Percentiles rank a stretch among this genome's conserved stretches.
These are phyloP conservation scores for Lachnellula cervina DNA, from an alignment of 2,329 filamentous ascomycete species.

Conservation along the genomic window DNA sequence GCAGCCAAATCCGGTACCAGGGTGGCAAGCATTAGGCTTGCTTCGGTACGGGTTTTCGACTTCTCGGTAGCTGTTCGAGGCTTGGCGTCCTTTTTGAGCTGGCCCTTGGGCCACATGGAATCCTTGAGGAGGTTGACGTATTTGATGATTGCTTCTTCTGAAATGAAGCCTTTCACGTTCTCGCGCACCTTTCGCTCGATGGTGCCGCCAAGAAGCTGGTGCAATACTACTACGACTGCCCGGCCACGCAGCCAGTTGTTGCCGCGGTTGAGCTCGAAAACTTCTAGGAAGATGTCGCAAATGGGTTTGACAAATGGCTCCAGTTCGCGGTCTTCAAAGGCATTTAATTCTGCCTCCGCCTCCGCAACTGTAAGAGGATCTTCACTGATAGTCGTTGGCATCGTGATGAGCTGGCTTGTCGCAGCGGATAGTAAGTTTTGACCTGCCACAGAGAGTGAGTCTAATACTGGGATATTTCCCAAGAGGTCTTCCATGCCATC, in stretches of 20 bases:
- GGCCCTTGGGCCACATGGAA: slow-evolving; percentile 75
- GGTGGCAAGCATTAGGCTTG: slow-evolving; percentile 81
- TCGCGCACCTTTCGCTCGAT: slow-evolving; percentile 95
- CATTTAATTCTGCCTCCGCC: slow-evolving; percentile 88
- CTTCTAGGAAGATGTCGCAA: slow-evolving; percentile 93
- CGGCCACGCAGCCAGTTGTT: slow-evolving; percentile 97
- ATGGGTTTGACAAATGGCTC: slow-evolving; percentile 98
- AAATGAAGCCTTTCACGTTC: slow-evolving; percentile 64
- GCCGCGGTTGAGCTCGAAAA: slow-evolving; percentile 88
- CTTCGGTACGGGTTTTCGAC: slow-evolving; percentile 76
- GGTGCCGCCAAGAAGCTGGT: slow-evolving; percentile 91
- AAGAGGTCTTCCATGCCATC: slow-evolving; percentile 98
- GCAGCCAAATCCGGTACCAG: slow-evolving; percentile 86
- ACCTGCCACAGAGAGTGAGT: slow-evolving; percentile 87
- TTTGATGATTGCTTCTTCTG: slow-evolving; percentile 72
- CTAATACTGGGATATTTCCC: slow-evolving; percentile 90
- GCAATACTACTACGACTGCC: slow-evolving; percentile 91
- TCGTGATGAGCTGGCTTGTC: slow-evolving; percentile 56
- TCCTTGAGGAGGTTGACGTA: slow-evolving; percentile 72
- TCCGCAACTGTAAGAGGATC: slow-evolving; percentile 57
- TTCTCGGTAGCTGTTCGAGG: slow-evolving; percentile 68
- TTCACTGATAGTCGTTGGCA: slow-evolving; percentile 48
- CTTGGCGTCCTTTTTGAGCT: slow-evolving; percentile 43
- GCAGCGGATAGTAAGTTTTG: slow-evolving; percentile 84
- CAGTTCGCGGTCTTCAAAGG: slow-evolving; percentile 83